Base-by-base conservation (phyloP, 805 yeast species). In the Candida anglica region DNA sequence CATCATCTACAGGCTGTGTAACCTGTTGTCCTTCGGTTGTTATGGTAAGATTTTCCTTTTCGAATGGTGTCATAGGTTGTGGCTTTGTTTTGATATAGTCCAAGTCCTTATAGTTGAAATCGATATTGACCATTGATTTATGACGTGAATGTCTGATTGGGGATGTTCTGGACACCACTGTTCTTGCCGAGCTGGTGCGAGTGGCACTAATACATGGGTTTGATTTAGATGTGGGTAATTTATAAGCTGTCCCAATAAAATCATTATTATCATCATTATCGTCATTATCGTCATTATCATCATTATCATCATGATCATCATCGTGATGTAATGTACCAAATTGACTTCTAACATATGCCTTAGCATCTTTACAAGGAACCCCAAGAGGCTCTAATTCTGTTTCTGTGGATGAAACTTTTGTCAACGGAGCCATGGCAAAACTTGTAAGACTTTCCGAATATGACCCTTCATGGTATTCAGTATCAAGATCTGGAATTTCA, bases 71-170 rank as follows among this genome's bases (percentile, higher is more conserved):
- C n/a, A n/a, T n/a, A n/a, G n/a, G n/a, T n/a, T n/a, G n/a, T n/a
- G n/a, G n/a, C n/a, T n/a, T n/a, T n/a, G n/a, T n/a, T n/a, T n/a
- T n/a, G n/a, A n/a, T 21, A 11, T 9, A 21, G 23, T 28, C 32
- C 3, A 27, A 31, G 11, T 34, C 38, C 5, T 27, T 30, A 5
- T 42, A 21, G 15, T 45, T 33, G 34, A 56, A 52, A 11, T 48
- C 48, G 27, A 66, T 63, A 34, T 51, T 54, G 34, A 52, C 58
- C 67, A 66, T 52, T 2, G 69, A 63, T 30, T 58, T 57, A 33
- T 60, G 62, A 20, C 73, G 60, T n/a, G 56, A 39, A 33, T 66
- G 73, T 23, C 59, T 55, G 17, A 43, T 42, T 4, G 57, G 57
- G 8, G 58, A 46, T n/a, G 27, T 21, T 8, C 36, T 23, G 17